Evolutionary conservation across 1,284 basidiomycete genomes (phyloP), one percentile per base, ranked within the genome.

Genomic region (Trametes hirsuta): DNA sequence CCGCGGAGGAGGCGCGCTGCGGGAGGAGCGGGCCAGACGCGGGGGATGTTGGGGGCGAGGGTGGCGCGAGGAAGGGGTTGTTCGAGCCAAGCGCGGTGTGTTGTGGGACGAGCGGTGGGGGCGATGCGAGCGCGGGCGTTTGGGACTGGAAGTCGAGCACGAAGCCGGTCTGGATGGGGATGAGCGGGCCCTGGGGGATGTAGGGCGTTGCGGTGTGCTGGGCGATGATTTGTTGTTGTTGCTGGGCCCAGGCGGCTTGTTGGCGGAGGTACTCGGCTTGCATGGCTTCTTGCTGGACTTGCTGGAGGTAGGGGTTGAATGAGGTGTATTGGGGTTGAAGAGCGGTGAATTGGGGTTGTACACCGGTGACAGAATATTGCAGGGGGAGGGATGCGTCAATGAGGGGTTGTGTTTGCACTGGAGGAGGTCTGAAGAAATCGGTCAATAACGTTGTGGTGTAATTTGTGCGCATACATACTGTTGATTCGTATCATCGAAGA

Each of bases 281-380:
- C 65, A 85, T 80, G 15, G 85, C 87, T 69, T 91, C 87, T 64
- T 95, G 87, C 69, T 97, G 91, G 40, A 93, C 86, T 65, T 95
- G 89, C 75, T 95, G 94, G 59, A 95, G 89, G 71, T 97, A 97
- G 0, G 95, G 95, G 65, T 95, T 96, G 83, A 94, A 95, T 69
- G 94, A 93, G 62, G 85, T 93, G 64, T 81, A 85, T 69, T 88
- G 86, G 0, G 86, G 85, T 68, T 83, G 70, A 11, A 72, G 68
- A 25, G 84, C 81, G 39, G 81, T 66, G 44, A 57, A 69, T n/a
- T 70, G 80, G 86, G 79, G 2, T 85, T 87, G 78, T 84, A 85
- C 8, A 81, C 79, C 68, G 80, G 79, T 64, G 11, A 45, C 22
- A 0, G 61, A 56, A 69, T 83, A 69, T 73, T 69, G 77, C 9